Conservation (phyloP, 2,329 filamentous ascomycete species). For the Penicillium janthinellum region DNA sequence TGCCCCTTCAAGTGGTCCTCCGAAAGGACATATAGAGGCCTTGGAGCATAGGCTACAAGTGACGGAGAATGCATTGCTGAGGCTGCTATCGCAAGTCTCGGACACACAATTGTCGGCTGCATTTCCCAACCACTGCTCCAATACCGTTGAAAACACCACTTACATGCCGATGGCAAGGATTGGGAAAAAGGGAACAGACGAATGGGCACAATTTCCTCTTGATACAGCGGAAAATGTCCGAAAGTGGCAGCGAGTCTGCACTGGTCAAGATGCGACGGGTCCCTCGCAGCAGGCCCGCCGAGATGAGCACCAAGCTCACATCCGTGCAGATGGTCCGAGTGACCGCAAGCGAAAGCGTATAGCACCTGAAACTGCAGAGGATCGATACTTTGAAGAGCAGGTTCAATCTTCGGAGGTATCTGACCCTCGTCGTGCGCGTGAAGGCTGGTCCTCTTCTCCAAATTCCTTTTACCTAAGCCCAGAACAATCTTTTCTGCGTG, state of each 20-base stretch:
- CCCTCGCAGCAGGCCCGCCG: not conserved
- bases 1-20: constrained; percentile 43
- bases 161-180: constrained; percentile 26
- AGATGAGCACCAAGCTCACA: not conserved
- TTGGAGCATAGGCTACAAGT: constrained; percentile 47
- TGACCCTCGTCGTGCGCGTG: not conserved
- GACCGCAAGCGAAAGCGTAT: not conserved
- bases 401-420: not conserved
- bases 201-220: constrained; percentile 43
- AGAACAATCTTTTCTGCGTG: not conserved
- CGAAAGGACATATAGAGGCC: constrained; percentile 51
- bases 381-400: too few relatives aligned
- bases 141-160: constrained; percentile 6
- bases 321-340: not conserved
- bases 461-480: not conserved
- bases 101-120: constrained; percentile 34
- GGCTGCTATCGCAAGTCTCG: constrained; percentile 38
- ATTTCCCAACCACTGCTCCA: constrained; percentile 15
- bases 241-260: constrained; percentile 39
- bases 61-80: constrained; percentile 45
- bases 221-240: constrained; percentile 37
- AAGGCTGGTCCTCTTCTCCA: not conserved
- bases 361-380: not conserved
- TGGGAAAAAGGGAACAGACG: constrained; percentile 38
- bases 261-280: not conserved